Conservation (phyloP, 2,329 filamentous ascomycete species). For the Penicillium sp. region DNA sequence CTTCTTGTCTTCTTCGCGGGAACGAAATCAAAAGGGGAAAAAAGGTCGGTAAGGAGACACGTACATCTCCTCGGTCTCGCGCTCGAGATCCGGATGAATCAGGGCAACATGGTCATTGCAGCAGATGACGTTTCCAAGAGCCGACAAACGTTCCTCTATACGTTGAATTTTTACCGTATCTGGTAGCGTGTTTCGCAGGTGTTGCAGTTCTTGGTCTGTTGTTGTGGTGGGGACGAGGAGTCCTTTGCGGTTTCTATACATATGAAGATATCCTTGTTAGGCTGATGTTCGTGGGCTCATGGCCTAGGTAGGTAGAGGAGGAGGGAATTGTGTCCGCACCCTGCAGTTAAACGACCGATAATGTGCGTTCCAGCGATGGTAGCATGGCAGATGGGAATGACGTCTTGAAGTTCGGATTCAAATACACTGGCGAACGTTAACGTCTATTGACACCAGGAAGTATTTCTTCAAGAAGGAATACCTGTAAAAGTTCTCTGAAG, state of each 20-base stretch:
- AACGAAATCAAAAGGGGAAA: no score
- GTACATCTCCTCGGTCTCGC: conserved; percentile 93
- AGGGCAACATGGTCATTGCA: conserved; percentile 96
- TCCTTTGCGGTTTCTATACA: conserved; percentile 85
- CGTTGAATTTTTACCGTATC: conserved; percentile 92
- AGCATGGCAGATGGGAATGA: conserved; percentile 94
- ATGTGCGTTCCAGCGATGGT: conserved; percentile 97
- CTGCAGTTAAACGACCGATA: conserved; percentile 91
- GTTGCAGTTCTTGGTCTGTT: conserved; percentile 97
- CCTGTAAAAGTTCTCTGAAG: conserved; percentile 99
- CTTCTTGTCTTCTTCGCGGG: background rate
- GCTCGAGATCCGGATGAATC: conserved; percentile 93
- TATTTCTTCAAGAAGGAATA: conserved; percentile 35
- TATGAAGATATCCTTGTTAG: background rate
- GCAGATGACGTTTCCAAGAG: conserved; percentile 95
- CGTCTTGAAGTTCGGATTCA: conserved; percentile 95
- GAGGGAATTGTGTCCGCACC: conserved; percentile 56
- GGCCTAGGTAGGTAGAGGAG: background rate
- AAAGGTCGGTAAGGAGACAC: conserved; percentile 6
- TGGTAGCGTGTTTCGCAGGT: conserved; percentile 92
- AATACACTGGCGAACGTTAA: conserved; percentile 69
- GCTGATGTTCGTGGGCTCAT: background rate
- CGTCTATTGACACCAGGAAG: background rate
- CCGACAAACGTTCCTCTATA: conserved; percentile 95
- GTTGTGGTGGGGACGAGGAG: conserved; percentile 95